phyloP scores from a whole-genome alignment of 192 early-diverging fungal genomes.

The Coemansia sp. region DNA sequence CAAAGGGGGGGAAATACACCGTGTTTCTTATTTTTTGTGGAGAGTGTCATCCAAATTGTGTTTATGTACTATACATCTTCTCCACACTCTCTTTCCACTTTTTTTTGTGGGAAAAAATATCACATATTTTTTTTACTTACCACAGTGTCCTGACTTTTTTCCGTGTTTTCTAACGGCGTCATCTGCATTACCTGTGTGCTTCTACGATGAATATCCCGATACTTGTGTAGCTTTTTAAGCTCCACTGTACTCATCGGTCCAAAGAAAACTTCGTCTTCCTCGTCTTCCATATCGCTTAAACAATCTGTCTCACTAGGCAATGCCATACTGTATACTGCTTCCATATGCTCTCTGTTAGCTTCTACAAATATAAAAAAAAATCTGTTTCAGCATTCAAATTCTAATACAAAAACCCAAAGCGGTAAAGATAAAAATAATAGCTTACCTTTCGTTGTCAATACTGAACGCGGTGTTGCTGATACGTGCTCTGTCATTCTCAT shows the following conservation, averaged over 20 bases:
- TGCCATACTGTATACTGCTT: slow-evolving; percentile 7
- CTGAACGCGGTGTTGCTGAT: background rate
- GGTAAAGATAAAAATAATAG: background rate
- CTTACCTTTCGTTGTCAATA: slow-evolving; percentile 3
- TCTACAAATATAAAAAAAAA: background rate
- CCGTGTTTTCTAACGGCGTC: slow-evolving; percentile 9
- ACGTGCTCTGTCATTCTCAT: background rate
- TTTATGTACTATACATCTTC: background rate
- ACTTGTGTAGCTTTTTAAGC: slow-evolving; percentile 19
- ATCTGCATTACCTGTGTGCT: slow-evolving; percentile 25
- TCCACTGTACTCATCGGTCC: slow-evolving; percentile 31
- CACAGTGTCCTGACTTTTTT: background rate
- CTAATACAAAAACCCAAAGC: too few species aligned
- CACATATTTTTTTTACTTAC: too few species aligned
- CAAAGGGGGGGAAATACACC: too few species aligned
- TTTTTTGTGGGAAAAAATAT: background rate
- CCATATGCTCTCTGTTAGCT: background rate
- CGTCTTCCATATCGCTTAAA: slow-evolving; percentile 12
- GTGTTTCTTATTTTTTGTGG: too few species aligned
- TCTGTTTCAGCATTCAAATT: background rate
- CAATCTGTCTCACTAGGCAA: slow-evolving; percentile 5
- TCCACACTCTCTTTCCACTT: background rate
- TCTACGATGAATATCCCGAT: slow-evolving; percentile 18
- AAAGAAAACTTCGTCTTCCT: slow-evolving; percentile 49
- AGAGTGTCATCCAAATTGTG: background rate